A percentile compares a stretch with the other conserved stretches of the same genome.
phyloP scores from a whole-genome alignment of 1,284 basidiomycete genomes.

The Inonotus hispidus region DNA sequence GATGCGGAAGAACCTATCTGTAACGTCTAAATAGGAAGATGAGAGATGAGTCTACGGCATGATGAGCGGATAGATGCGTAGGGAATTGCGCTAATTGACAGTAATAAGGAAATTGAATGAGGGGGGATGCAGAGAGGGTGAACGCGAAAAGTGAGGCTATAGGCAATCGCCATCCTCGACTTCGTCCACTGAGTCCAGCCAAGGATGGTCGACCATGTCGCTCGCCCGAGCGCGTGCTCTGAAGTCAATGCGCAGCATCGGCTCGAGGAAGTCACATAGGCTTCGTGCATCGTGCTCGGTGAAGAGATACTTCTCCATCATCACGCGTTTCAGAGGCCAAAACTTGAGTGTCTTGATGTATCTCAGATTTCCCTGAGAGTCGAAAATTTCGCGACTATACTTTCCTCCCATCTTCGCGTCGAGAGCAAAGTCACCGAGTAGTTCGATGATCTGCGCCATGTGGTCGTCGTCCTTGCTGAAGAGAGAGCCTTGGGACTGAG shows the following conservation, averaged over 20 bases:
- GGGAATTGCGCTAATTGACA: constrained; percentile 3
- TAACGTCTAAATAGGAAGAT: constrained; percentile 5
- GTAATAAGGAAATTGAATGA: neutral
- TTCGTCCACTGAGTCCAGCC: constrained; percentile 53
- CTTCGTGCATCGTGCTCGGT: constrained; percentile 49
- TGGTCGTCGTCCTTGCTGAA: constrained; percentile 95
- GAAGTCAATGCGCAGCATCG: constrained; percentile 76
- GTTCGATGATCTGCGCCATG: constrained; percentile 89
- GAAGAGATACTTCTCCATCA: constrained; percentile 82
- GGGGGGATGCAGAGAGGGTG: neutral
- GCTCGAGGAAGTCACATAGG: constrained; percentile 70
- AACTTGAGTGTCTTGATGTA: constrained; percentile 78
- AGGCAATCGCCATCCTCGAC: constrained; percentile 35
- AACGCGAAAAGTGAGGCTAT: neutral
- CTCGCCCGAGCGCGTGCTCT: constrained; percentile 64
- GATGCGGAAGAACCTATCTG: neutral
- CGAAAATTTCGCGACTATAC: constrained; percentile 81
- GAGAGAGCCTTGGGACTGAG: constrained; percentile 73
- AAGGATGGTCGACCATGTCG: constrained; percentile 68
- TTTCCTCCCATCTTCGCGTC: constrained; percentile 78
- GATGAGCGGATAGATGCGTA: neutral
- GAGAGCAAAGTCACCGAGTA: constrained; percentile 68
- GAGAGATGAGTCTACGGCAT: constrained; percentile 7
- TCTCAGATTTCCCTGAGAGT: constrained; percentile 54
- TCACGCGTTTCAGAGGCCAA: constrained; percentile 79